A percentile compares a stretch with the other conserved stretches of the same genome.
These are phyloP conservation scores for Tolypocladium inflatum DNA, from an alignment of 2,329 filamentous ascomycete genomes.

Conservation along the genomic window DNA sequence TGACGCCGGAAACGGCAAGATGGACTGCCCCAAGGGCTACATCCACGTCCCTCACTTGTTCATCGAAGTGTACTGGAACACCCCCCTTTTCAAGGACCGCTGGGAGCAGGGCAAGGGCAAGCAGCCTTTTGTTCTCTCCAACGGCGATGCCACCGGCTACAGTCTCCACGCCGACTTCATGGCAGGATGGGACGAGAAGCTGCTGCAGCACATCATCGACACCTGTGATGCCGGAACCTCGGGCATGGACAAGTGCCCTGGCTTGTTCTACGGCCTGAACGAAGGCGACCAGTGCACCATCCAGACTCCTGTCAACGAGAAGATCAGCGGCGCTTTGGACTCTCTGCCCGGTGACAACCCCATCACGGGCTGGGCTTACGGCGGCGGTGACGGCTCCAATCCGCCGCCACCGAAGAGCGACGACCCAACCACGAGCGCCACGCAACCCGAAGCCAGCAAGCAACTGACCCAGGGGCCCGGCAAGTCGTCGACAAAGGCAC, in stretches of 20 bases:
- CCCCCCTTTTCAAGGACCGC: conserved; percentile 37
- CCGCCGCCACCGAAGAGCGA: not conserved
- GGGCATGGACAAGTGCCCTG: conserved; percentile 54
- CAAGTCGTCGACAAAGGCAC: not conserved
- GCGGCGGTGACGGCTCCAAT: conserved; percentile 13
- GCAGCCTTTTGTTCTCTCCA: conserved; percentile 59
- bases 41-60: conserved; percentile 48
- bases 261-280: conserved; percentile 44
- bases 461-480: not conserved
- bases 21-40: conserved; percentile 45
- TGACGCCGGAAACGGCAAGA: conserved; percentile 31
- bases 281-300: conserved; percentile 47
- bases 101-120: conserved; percentile 44
- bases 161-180: conserved; percentile 65
- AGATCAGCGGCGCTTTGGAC: conserved; percentile 31
- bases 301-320: conserved; percentile 34
- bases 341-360: conserved; percentile 47
- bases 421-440: not conserved
- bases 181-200: conserved; percentile 58
- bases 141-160: conserved; percentile 62
- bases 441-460: not conserved
- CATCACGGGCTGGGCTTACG: conserved; percentile 41
- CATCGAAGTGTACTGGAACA: conserved; percentile 53
- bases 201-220: conserved; percentile 58
- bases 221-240: conserved; percentile 50